phyloP scores from a whole-genome alignment of 805 yeast genomes.

The Yarrowia bubula region DNA sequence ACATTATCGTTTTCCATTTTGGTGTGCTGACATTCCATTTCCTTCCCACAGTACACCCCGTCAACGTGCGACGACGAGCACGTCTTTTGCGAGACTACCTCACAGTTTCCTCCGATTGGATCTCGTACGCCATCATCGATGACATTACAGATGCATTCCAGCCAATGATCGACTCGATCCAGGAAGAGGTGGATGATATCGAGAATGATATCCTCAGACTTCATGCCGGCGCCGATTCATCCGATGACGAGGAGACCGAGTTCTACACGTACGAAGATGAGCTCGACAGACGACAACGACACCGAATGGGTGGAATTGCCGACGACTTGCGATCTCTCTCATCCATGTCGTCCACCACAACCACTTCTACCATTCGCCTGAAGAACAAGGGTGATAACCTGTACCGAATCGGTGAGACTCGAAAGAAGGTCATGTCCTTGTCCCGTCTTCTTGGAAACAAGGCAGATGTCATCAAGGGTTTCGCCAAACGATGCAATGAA shows the following conservation, averaged over 20 bases:
- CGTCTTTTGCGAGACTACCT: slow-evolving; percentile 82
- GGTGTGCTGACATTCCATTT: slow-evolving; percentile 94
- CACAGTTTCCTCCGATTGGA: slow-evolving; percentile 93
- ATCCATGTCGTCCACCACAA: slow-evolving; percentile 35
- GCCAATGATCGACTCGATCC: slow-evolving; percentile 91
- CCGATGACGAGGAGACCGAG: slow-evolving; percentile 42
- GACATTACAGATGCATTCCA: slow-evolving; percentile 97
- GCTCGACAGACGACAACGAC: slow-evolving; percentile 2
- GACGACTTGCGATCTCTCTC: slow-evolving; percentile 33
- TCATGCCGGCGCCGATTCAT: slow-evolving; percentile 65
- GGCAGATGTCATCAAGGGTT: slow-evolving; percentile 97
- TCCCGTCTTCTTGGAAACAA: slow-evolving; percentile 81
- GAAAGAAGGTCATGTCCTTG: slow-evolving; percentile 90
- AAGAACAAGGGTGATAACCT: slow-evolving; percentile 86
- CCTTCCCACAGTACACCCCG: slow-evolving; percentile 93
- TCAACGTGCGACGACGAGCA: slow-evolving; percentile 91
- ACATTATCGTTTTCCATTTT: slow-evolving; percentile 83
- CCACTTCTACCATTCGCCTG: slow-evolving; percentile 36
- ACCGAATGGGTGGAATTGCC: background rate
- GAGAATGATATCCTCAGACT: slow-evolving; percentile 86
- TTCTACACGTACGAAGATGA: slow-evolving; percentile 37
- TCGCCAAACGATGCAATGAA: slow-evolving; percentile 86
- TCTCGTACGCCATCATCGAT: slow-evolving; percentile 92
- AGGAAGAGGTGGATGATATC: slow-evolving; percentile 89
- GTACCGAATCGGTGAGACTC: slow-evolving; percentile 89